Percentiles rank a stretch among this genome's conserved stretches.
Conservation (phyloP, 306 rosid species). For the Sophora flavescens region DNA sequence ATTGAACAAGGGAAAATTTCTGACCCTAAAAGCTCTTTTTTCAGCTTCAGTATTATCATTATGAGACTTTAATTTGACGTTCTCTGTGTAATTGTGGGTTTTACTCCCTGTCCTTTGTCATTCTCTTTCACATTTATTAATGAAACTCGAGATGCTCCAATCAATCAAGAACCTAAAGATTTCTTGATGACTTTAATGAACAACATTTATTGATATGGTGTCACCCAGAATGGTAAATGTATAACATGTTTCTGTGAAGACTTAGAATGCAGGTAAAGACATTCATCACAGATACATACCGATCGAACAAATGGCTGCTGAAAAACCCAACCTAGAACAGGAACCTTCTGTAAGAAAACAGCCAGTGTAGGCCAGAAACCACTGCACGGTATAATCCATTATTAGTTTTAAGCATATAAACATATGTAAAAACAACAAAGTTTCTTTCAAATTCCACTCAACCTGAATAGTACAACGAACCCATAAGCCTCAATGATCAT, state of each 20-base stretch:
- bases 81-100: background rate
- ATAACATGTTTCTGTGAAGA: conserved; percentile 11
- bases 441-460: conserved; percentile 37
- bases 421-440: conserved; percentile 25
- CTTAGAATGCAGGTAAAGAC: background rate
- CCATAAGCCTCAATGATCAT: conserved; percentile 96
- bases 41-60: background rate
- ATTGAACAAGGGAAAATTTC: background rate
- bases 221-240: conserved; percentile 27
- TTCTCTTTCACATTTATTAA: conserved; percentile 15
- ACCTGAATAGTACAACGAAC: conserved; percentile 93
- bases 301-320: conserved; percentile 89
- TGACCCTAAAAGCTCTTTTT: background rate
- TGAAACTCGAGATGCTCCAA: conserved; percentile 32
- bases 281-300: conserved; percentile 60
- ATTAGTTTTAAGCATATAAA: conserved; percentile 45
- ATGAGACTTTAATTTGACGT: background rate
- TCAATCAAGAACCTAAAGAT: conserved; percentile 24
- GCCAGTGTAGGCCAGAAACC: conserved; percentile 99
- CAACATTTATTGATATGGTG: background rate
- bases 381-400: conserved; percentile 61
- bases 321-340: conserved; percentile 90
- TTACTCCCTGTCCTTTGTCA: background rate
- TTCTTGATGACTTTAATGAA: conserved; percentile 24
- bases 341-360: conserved; percentile 93